A percentile compares a stretch with the other conserved stretches of the same genome.
Conservation (phyloP, 2,329 filamentous ascomycete species). For the Fusarium sp. region DNA sequence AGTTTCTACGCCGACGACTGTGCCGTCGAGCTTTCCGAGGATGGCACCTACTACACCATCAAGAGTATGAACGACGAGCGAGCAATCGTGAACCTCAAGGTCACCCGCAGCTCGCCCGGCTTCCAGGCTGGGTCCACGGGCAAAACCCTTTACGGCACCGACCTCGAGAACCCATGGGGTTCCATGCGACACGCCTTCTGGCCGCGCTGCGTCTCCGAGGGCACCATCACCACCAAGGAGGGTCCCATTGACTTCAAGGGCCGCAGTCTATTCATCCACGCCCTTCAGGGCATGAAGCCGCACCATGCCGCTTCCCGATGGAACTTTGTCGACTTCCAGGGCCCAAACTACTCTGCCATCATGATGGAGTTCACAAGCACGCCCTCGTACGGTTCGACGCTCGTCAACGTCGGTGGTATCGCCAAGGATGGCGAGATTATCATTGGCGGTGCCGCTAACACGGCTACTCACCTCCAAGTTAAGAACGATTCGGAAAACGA, state of each 20-base stretch:
- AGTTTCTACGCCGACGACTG: slow-evolving; percentile 90
- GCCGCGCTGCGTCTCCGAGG: slow-evolving; percentile 87
- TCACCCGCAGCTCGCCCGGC: slow-evolving; percentile 83
- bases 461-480: slow-evolving; percentile 77
- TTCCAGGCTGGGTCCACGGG: slow-evolving; percentile 90
- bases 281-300: slow-evolving; percentile 98
- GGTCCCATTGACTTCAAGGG: slow-evolving; percentile 88
- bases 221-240: slow-evolving; percentile 86
- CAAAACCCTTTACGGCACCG: slow-evolving; percentile 88
- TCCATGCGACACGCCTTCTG: slow-evolving; percentile 94
- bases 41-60: slow-evolving; percentile 87
- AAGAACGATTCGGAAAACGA: slow-evolving; percentile 83
- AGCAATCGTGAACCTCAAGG: slow-evolving; percentile 87
- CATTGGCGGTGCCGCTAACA: slow-evolving; percentile 76
- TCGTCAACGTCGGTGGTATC: slow-evolving; percentile 87
- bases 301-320: slow-evolving; percentile 93
- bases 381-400: slow-evolving; percentile 89
- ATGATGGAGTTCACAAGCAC: slow-evolving; percentile 98
- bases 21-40: slow-evolving; percentile 87
- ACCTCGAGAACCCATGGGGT: slow-evolving; percentile 90
- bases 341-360: slow-evolving; percentile 86
- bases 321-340: slow-evolving; percentile 96
- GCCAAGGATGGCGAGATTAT: slow-evolving; percentile 86
- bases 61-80: slow-evolving; percentile 89
- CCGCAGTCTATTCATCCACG: slow-evolving; percentile 84